Conservation (phyloP, 495 filamentous ascomycete species). For the Trichoderma parareesei region DNA sequence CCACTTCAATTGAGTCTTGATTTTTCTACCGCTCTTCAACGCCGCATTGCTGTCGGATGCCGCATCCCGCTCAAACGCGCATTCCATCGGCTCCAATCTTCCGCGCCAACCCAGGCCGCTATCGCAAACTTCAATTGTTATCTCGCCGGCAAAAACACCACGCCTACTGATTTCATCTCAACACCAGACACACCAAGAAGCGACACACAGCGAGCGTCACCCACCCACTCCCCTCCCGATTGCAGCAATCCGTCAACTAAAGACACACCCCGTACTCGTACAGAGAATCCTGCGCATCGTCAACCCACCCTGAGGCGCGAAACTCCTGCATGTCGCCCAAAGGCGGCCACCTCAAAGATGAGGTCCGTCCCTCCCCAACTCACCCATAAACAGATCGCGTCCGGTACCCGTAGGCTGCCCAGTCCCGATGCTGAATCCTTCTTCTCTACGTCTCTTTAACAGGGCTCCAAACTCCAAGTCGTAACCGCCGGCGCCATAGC, state of each 20-base stretch:
- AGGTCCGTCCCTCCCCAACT: constrained; percentile 40
- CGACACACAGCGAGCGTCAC: too few species aligned
- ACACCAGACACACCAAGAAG: not conserved
- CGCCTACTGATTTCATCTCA: not conserved
- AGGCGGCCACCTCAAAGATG: constrained; percentile 78
- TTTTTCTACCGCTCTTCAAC: too few species aligned
- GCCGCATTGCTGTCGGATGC: too few species aligned
- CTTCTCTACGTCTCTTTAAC: not conserved
- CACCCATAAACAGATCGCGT: not conserved
- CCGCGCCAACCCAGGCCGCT: not conserved
- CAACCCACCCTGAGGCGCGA: not conserved
- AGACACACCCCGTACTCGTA: not conserved
- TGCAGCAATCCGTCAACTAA: too few species aligned
- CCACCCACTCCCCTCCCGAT: too few species aligned
- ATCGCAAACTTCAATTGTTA: not conserved
- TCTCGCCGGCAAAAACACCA: not conserved
- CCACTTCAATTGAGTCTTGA: too few species aligned
- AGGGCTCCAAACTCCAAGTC: constrained; percentile 79
- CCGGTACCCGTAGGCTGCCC: too few species aligned
- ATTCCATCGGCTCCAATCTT: not conserved
- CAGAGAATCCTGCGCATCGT: not conserved
- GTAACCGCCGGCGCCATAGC: constrained; percentile 78
- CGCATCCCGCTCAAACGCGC: not conserved
- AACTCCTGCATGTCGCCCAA: constrained; percentile 60
- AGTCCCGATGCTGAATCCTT: not conserved